A percentile compares a stretch with the other conserved stretches of the same genome.
These are phyloP conservation scores for Scheffersomyces stipitis DNA, from an alignment of 805 yeast species.

Conservation along the genomic window DNA sequence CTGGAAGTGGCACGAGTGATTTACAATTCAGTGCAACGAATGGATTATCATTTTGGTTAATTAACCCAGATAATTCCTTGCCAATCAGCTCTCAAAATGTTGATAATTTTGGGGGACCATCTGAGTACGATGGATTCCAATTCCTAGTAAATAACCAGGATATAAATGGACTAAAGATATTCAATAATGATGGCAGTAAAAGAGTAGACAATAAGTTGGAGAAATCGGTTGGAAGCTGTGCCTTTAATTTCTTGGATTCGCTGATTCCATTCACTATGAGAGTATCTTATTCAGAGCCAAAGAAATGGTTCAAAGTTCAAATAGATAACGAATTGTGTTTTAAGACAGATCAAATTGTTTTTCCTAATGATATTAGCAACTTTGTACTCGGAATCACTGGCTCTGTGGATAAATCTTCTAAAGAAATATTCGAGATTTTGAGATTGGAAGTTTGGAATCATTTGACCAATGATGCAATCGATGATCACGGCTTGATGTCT, in stretches of 20 bases:
- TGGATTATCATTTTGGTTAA: constrained; percentile 60
- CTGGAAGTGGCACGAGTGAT: constrained; percentile 40
- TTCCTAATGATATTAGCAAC: constrained; percentile 37
- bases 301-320: constrained; percentile 58
- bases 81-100: constrained; percentile 14
- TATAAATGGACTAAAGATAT: constrained; percentile 56
- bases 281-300: constrained; percentile 51
- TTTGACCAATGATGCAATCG: constrained; percentile 54
- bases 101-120: constrained; percentile 54
- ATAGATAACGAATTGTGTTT: constrained; percentile 71
- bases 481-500: constrained; percentile 53
- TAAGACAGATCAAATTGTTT: constrained; percentile 54
- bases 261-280: constrained; percentile 71
- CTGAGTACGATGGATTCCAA: constrained; percentile 61
- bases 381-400: constrained; percentile 59
- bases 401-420: constrained; percentile 30
- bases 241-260: constrained; percentile 61
- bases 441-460: constrained; percentile 55
- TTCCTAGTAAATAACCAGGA: constrained; percentile 52
- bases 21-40: constrained; percentile 34
- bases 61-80: constrained; percentile 26
- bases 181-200: constrained; percentile 57
- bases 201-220: constrained; percentile 26
- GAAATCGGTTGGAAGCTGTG: constrained; percentile 54
- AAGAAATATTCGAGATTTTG: constrained; percentile 65